Conservation (phyloP, 2,329 filamentous ascomycete genomes). For the Xylaria digitata region DNA sequence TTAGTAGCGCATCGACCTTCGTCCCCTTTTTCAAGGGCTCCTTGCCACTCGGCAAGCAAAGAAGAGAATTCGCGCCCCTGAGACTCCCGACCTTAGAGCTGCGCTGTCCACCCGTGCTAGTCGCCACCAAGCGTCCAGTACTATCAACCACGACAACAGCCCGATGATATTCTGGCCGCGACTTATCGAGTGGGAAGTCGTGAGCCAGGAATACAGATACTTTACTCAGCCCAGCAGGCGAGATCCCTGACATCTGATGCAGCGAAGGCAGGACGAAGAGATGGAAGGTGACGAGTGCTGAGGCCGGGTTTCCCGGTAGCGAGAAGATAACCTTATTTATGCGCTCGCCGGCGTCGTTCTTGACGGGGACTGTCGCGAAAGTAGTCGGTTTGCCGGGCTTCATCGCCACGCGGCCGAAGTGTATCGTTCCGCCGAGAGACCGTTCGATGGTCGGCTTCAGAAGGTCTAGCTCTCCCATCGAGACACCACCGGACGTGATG, state of each 20-base stretch:
- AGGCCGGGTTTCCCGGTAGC: conserved; percentile 92
- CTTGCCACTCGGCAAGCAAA: conserved; percentile 76
- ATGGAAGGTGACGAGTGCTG: conserved; percentile 91
- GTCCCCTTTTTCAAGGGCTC: conserved; percentile 75
- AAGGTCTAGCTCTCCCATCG: conserved; percentile 97
- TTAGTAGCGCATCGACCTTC: conserved; percentile 81
- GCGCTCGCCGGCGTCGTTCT: conserved; percentile 66
- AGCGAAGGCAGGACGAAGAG: conserved; percentile 91
- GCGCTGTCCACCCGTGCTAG: conserved; percentile 88
- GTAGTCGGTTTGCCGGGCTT: conserved; percentile 98
- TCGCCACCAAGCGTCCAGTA: conserved; percentile 77
- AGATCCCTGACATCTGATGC: conserved; percentile 78
- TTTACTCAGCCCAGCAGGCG: conserved; percentile 74
- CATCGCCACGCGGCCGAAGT: conserved; percentile 96
- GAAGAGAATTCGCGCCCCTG: conserved; percentile 85
- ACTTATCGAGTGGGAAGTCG: conserved; percentile 78
- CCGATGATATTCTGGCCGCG: conserved; percentile 90
- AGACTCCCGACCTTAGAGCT: conserved; percentile 92
- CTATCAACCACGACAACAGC: conserved; percentile 73
- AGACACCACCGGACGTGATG: conserved; percentile 93
- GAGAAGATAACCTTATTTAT: conserved; percentile 82
- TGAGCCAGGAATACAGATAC: conserved; percentile 78
- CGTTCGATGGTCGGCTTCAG: conserved; percentile 97
- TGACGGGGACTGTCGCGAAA: conserved; percentile 85
- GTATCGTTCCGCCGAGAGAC: conserved; percentile 87